Percentiles rank a stretch among this genome's conserved stretches.
Evolutionary conservation across 495 filamentous ascomycete species (phyloP).

Genomic region (Podospora appendiculata): DNA sequence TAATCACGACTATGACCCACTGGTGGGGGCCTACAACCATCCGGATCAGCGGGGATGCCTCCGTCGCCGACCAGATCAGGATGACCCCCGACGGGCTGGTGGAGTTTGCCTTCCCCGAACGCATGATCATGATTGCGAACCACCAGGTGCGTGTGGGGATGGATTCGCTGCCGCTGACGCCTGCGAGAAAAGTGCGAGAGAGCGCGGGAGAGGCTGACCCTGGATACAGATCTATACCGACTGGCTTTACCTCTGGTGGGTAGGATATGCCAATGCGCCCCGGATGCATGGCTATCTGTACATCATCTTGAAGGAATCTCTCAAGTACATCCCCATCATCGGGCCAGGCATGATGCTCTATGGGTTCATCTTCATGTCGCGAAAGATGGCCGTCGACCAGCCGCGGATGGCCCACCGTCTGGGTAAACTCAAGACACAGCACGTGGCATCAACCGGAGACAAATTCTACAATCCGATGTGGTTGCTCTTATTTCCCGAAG

Average conservation of each 20-base stretch:
- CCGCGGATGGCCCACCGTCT: conserved; percentile 60
- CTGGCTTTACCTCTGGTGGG: conserved; percentile 88
- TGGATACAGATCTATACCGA: conserved; percentile 64
- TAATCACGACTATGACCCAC: conserved; percentile 68
- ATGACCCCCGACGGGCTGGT: conserved; percentile 58
- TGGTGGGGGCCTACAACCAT: conserved; percentile 76
- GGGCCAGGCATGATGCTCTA: conserved; percentile 77
- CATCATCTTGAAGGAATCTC: conserved; percentile 77
- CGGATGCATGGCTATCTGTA: conserved; percentile 74
- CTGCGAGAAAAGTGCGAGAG: too few relatives aligned
- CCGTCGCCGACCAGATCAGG: conserved; percentile 59
- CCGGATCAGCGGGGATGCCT: conserved; percentile 68
- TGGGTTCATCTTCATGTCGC: conserved; percentile 76
- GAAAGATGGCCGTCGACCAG: conserved; percentile 75
- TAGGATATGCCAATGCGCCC: conserved; percentile 60
- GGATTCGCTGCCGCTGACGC: conserved; percentile 1
- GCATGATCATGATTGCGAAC: conserved; percentile 74
- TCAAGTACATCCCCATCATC: conserved; percentile 68
- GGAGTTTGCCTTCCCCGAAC: conserved; percentile 66
- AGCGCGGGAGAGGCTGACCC: background rate
- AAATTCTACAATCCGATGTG: conserved; percentile 68
- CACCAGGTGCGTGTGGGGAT: conserved; percentile 53
- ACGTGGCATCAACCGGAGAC: conserved; percentile 44
- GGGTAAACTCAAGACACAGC: conserved; percentile 52
- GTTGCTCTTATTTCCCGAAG: conserved; percentile 78